These are phyloP conservation scores for Amanita pseudoporphyria DNA, from an alignment of 768 basidiomycete species.

Conservation along the genomic window DNA sequence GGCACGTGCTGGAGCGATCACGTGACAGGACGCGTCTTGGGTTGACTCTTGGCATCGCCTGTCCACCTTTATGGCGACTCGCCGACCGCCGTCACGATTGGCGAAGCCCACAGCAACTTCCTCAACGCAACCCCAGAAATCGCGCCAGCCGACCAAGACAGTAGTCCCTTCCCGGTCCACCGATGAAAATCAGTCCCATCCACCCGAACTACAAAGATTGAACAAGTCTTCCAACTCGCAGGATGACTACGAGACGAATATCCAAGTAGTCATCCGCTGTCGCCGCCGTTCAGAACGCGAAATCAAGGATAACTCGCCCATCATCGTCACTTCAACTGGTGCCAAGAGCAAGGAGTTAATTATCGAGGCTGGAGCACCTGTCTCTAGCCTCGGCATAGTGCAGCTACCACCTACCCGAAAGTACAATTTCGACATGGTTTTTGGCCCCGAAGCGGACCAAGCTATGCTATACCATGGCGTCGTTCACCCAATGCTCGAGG, in stretches of 20 bases:
- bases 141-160: conserved; percentile 41
- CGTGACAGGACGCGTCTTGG: conserved; percentile 23
- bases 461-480: conserved; percentile 90
- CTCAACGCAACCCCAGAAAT: conserved; percentile 22
- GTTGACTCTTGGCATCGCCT: conserved; percentile 12
- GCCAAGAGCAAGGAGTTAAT: conserved; percentile 69
- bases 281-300: conserved; percentile 81
- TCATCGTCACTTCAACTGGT: conserved; percentile 73
- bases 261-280: conserved; percentile 89
- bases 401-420: conserved; percentile 71
- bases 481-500: conserved; percentile 84
- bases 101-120: conserved; percentile 25
- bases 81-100: conserved; percentile 46
- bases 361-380: conserved; percentile 66
- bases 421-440: conserved; percentile 92
- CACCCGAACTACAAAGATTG: conserved; percentile 13
- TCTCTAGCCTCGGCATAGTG: conserved; percentile 63
- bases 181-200: conserved; percentile 14
- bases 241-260: conserved; percentile 68
- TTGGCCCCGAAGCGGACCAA: conserved; percentile 96
- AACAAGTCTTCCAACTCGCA: conserved; percentile 15
- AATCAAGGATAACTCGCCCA: conserved; percentile 77
- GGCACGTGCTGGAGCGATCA: conserved; percentile 16
- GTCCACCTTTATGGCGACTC: conserved; percentile 44
- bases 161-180: conserved; percentile 22